A percentile compares a stretch with the other conserved stretches of the same genome.
These are phyloP conservation scores for Rosa hybrid DNA, from an alignment of 331 rosid genomes.

Conservation along the genomic window DNA sequence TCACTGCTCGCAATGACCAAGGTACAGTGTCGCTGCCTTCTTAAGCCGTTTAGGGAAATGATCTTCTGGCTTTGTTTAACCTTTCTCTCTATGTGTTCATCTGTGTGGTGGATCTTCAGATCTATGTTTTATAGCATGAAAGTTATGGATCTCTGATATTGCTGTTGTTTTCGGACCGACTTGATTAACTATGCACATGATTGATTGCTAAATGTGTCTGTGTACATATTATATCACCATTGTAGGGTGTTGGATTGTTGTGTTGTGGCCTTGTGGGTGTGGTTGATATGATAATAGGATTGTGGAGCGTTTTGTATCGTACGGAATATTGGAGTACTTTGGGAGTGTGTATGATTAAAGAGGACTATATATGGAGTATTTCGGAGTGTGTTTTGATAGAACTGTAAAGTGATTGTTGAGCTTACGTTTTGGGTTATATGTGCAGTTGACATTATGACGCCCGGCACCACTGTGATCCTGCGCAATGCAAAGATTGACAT, in stretches of 20 bases:
- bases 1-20: conserved; percentile 92
- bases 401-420: neutral
- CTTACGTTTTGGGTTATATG: neutral
- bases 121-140: neutral
- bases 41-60: no score
- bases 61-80: no score
- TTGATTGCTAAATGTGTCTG: neutral
- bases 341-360: neutral
- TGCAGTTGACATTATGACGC: conserved; percentile 76
- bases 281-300: neutral
- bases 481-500: conserved; percentile 91
- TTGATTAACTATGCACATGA: neutral
- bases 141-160: neutral
- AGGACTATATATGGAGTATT: neutral
- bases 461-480: conserved; percentile 56
- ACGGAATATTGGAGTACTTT: neutral
- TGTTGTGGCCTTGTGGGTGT: neutral
- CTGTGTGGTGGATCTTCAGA: neutral
- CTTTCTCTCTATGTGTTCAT: neutral
- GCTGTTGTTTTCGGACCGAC: neutral
- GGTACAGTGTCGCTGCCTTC: neutral
- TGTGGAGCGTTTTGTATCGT: neutral
- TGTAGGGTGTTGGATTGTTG: neutral
- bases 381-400: neutral
- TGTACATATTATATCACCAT: neutral